Evolutionary conservation across 208 protist genomes (phyloP).

Genomic region (Zelonia costaricensis): DNA sequence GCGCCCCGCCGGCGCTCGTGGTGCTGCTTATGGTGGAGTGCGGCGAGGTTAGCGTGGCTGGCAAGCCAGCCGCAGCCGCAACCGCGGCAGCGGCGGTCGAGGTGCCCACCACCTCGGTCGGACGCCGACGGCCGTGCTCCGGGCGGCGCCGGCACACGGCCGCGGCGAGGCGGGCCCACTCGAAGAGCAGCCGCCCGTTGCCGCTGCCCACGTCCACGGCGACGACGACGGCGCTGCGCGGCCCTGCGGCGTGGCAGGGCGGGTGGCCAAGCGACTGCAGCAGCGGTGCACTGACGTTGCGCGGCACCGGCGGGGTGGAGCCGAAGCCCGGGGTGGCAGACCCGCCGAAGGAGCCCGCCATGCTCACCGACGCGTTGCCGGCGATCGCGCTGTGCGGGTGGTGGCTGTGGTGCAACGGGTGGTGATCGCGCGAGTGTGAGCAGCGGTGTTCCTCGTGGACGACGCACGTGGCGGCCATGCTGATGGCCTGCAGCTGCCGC

Average conservation of each 20-base stretch:
- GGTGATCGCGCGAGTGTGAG: constrained; percentile 8
- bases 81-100: not conserved
- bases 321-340: not conserved
- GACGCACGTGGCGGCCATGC: constrained; percentile 21
- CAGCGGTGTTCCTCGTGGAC: constrained; percentile 10
- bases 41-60: not conserved
- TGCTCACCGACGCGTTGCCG: not conserved
- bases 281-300: not conserved
- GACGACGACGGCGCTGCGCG: constrained; percentile 30
- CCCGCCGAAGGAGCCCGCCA: not conserved
- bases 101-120: not conserved
- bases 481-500: constrained; percentile 55
- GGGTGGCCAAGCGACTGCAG: not conserved
- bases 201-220: constrained; percentile 67
- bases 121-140: not conserved
- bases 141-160: constrained; percentile 21
- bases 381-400: too few species aligned
- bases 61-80: not conserved
- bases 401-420: too few species aligned
- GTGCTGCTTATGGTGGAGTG: constrained; percentile 1
- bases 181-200: constrained; percentile 74
- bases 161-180: constrained; percentile 58
- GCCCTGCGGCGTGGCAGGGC: not conserved
- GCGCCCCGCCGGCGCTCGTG: constrained; percentile 1
- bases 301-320: not conserved